Percentiles rank a stretch among this genome's conserved stretches.
Evolutionary conservation across 129 eudicot species (phyloP).

Genomic region (Lonicera japonica): DNA sequence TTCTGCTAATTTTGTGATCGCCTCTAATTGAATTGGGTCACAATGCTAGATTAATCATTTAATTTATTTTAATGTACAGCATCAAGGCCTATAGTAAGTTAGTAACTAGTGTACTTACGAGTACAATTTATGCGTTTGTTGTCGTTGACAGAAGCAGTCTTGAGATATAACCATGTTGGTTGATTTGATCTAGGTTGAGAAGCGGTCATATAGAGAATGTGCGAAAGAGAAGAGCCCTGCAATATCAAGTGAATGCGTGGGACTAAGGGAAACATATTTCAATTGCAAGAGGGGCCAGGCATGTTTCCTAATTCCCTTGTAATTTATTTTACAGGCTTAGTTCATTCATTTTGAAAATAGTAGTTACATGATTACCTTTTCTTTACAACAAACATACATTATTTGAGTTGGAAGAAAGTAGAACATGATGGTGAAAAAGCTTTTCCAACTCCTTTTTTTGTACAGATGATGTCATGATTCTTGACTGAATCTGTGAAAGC

Average conservation of each 20-base stretch:
- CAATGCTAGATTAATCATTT: too few relatives aligned
- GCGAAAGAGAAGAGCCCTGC: conserved; percentile 72
- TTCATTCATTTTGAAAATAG: too few relatives aligned
- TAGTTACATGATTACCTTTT: too few relatives aligned
- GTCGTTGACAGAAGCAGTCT: background rate
- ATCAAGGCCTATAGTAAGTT: too few relatives aligned
- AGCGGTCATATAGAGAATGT: conserved; percentile 69
- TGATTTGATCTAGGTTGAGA: conserved; percentile 54
- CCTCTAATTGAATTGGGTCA: too few relatives aligned
- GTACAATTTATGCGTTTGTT: background rate
- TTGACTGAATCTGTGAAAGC: background rate
- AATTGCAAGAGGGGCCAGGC: conserved; percentile 99
- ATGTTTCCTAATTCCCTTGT: conserved; percentile 5
- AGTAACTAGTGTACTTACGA: too few relatives aligned
- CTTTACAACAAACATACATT: background rate
- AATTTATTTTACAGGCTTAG: background rate
- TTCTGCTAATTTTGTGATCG: too few relatives aligned
- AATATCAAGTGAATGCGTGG: conserved; percentile 85
- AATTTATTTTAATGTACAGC: too few relatives aligned
- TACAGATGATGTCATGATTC: background rate
- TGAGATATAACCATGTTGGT: background rate
- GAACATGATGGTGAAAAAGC: background rate
- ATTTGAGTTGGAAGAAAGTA: background rate
- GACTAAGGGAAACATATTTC: conserved; percentile 83
- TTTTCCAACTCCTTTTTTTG: background rate